Evolutionary conservation across 2,329 filamentous ascomycete species (phyloP), one percentile per base, ranked within the genome.

Genomic region (Harringtonia aguacate): DNA sequence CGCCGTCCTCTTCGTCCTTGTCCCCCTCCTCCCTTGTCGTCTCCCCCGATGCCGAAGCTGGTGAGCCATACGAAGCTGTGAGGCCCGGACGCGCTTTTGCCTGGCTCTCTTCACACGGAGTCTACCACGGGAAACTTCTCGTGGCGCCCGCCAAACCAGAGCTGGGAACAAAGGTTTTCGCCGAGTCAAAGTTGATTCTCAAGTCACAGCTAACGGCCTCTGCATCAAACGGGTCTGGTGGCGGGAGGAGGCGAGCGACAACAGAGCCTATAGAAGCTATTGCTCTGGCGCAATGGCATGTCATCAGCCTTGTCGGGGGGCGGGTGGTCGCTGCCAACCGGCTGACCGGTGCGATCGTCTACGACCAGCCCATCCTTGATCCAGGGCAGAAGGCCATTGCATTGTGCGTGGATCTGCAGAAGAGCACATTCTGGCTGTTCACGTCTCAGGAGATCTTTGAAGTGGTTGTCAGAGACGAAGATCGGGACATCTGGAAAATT

Each of bases 361-460:
- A 92, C 53, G 86, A 95, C 58, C 88, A 97, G 61, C 72, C 81
- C 20, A 83, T 98, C 5, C 69, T 97, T 14, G 84, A 90, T 44
- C 74, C 79, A 5, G 85, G 84, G 1, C 85, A 95, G 54, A 81
- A 73, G 54, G 79, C 82, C 5, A 68, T 98, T n/a, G 88, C 86
- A 1, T 74, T 98, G 17, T 82, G 88, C 41, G 81, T 90, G 9
- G 92, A 98, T 61, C 75, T 84, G 48, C 90, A 92, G 61, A 95
- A 95, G 68, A 94, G 90, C 56, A 98, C 92, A 0, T 95, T 90
- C 58, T 98, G 94, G 92, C 73, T 98, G 3, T 94, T 97, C 57
- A 97, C 90, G 1, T 75, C 78, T 0, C 76, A 86, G 45, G 88
- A 94, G 56, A 95, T 98, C 41, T 95, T 88, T 53, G 92, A 98